Evolutionary conservation across 192 early-diverging fungal species (phyloP), one percentile per base, ranked within the genome.

Genomic region (Rhizophlyctis rosea): DNA sequence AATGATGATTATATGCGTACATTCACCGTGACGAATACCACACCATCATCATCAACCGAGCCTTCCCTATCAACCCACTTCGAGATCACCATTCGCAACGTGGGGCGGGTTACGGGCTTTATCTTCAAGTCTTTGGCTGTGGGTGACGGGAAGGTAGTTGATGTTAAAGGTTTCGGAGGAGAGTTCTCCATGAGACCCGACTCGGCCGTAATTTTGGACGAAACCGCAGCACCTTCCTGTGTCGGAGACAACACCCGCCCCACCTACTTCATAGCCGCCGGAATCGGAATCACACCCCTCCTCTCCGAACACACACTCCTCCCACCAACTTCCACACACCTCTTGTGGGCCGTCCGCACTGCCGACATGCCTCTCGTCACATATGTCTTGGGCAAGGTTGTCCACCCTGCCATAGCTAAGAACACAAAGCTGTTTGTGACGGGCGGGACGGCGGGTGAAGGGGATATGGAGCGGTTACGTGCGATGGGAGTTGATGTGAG

Each of bases 391-490:
- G n/a, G n/a, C n/a, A n/a, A n/a, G 9, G 39, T n/a, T 9, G 39
- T 47, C n/a, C 9, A 47, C 9, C 39, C 39, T 9, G 9, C 9
- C 39, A 9, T 47, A 13, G 39, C 39, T 47, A n/a, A 13, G 9
- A 13, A n/a, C 39, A 47, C 39, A n/a, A 47, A 9, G 39, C 39
- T 47, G 39, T 47, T 47, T 47, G 39, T 47, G 39, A 47, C 39
- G 39, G 39, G 39, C 9, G 39, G 39, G 9, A n/a, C 39, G 39
- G 39, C 9, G 9, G 39, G 39, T 13, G 39, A 47, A n/a, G 39
- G n/a, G n/a, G n/a, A n/a, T n/a, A n/a, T n/a, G n/a, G n/a, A n/a
- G n/a, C n/a, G n/a, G n/a, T n/a, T n/a, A n/a, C n/a, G n/a, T n/a
- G n/a, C n/a, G n/a, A n/a, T n/a, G n/a, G n/a, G n/a, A n/a, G n/a